Conservation (phyloP, 352 stramenopile genomes). For the Phytophthora pistaciae region DNA sequence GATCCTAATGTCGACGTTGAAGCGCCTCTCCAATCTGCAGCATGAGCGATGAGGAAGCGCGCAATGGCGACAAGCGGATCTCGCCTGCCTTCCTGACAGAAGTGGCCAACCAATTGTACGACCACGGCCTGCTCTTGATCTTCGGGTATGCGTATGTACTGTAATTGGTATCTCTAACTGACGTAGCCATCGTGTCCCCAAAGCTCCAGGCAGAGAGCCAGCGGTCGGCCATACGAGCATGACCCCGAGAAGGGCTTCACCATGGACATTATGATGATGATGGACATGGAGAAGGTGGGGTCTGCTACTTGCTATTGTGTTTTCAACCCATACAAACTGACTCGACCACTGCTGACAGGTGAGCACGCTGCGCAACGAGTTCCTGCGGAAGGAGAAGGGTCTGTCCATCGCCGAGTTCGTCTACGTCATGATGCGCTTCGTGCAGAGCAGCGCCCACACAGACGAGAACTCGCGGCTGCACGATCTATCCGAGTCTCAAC, state of each 20-base stretch:
- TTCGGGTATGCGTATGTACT: not conserved
- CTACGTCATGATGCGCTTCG: slow-evolving; percentile 88
- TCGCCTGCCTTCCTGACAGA: slow-evolving; percentile 50
- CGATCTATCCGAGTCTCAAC: slow-evolving; percentile 74
- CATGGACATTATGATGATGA: slow-evolving; percentile 95
- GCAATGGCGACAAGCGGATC: slow-evolving; percentile 23
- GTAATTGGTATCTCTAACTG: not conserved
- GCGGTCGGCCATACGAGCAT: slow-evolving; percentile 64
- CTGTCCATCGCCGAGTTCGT: slow-evolving; percentile 89
- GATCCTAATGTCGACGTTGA: not conserved
- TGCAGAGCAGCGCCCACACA: slow-evolving; percentile 57
- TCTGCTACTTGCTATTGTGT: not conserved
- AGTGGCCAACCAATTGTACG: slow-evolving; percentile 39
- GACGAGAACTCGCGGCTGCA: slow-evolving; percentile 76
- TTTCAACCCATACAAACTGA: slow-evolving; percentile 3
- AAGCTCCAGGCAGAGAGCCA: slow-evolving; percentile 25
- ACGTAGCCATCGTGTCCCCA: not conserved
- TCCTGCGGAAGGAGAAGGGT: slow-evolving; percentile 83
- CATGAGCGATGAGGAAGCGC: slow-evolving; percentile 18
- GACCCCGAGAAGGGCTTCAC: slow-evolving; percentile 87
- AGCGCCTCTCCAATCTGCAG: slow-evolving; percentile 3
- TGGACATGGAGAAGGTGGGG: slow-evolving; percentile 87
- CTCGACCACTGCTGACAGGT: slow-evolving; percentile 45
- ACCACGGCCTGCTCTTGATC: not conserved
- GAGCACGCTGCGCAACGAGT: slow-evolving; percentile 82